Conservation (phyloP, 495 filamentous ascomycete species). For the Neurospora sublineolata region DNA sequence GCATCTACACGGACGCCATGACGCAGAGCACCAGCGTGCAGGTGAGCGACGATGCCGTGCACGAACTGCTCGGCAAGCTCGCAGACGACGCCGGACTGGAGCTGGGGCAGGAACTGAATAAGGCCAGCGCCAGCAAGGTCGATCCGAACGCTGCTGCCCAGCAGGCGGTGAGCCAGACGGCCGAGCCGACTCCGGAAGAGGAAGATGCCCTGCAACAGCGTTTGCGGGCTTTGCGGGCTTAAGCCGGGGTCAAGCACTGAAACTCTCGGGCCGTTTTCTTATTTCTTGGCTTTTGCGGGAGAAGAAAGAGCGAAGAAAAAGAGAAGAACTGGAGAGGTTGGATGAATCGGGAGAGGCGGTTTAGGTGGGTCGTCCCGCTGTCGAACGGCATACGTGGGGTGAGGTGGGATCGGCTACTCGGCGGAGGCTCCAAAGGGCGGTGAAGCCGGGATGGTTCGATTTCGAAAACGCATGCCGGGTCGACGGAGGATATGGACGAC, state of each 20-base stretch:
- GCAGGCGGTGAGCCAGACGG: slow-evolving; percentile 13
- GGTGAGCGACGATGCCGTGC: slow-evolving; percentile 74
- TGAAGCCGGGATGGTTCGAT: neutral
- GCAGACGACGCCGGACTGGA: slow-evolving; percentile 76
- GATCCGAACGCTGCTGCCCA: slow-evolving; percentile 22
- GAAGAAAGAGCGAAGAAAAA: neutral
- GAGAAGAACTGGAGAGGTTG: neutral
- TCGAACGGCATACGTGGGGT: neutral
- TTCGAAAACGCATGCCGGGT: neutral
- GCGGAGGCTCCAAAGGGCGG: neutral
- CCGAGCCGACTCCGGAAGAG: slow-evolving; percentile 47
- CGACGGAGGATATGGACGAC: neutral
- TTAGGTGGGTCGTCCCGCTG: neutral
- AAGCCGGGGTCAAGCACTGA: slow-evolving; percentile 1
- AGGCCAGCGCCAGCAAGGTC: slow-evolving; percentile 41
- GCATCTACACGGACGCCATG: slow-evolving; percentile 76
- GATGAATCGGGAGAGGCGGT: neutral
- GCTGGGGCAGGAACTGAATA: slow-evolving; percentile 57
- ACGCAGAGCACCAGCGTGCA: slow-evolving; percentile 59
- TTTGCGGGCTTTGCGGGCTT: slow-evolving; percentile 41
- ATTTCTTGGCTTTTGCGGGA: neutral
- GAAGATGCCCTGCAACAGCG: slow-evolving; percentile 53
- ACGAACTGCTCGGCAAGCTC: slow-evolving; percentile 65
- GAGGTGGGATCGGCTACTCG: neutral
- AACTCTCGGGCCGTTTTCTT: neutral